phyloP scores from a whole-genome alignment of 129 eudicot genomes.

The Ambrosia artemisiifolia region DNA sequence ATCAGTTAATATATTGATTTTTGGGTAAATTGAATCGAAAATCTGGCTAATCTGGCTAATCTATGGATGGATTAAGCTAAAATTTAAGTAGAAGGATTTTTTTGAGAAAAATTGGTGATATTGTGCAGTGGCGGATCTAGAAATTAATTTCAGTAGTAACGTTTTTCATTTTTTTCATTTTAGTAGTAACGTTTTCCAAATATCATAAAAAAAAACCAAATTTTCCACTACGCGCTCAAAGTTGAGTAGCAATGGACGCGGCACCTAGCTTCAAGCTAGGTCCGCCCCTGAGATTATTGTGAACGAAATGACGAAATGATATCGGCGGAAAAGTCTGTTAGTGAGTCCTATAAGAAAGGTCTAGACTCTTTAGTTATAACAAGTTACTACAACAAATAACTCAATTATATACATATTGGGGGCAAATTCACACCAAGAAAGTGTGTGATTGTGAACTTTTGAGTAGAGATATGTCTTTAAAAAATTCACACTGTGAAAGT shows the following conservation, averaged over 20 bases:
- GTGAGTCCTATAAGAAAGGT: background rate
- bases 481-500: background rate
- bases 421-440: background rate
- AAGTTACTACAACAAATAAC: background rate
- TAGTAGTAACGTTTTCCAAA: no score
- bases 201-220: no score
- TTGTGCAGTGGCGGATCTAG: no score
- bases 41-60: background rate
- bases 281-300: no score
- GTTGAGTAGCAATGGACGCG: no score
- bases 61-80: background rate
- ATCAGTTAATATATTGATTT: background rate
- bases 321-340: background rate
- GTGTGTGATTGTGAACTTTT: background rate
- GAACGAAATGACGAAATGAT: background rate
- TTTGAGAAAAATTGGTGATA: slow-evolving; percentile 2
- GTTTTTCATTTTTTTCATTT: no score
- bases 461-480: background rate
- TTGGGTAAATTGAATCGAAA: background rate
- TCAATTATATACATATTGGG: background rate
- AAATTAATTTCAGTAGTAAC: no score
- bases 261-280: no score
- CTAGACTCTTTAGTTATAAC: background rate
- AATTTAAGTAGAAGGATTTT: background rate
- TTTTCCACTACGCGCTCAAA: no score